These are phyloP conservation scores for Berberis thunbergii DNA, from an alignment of 164 flowering plant genomes.

Conservation along the genomic window DNA sequence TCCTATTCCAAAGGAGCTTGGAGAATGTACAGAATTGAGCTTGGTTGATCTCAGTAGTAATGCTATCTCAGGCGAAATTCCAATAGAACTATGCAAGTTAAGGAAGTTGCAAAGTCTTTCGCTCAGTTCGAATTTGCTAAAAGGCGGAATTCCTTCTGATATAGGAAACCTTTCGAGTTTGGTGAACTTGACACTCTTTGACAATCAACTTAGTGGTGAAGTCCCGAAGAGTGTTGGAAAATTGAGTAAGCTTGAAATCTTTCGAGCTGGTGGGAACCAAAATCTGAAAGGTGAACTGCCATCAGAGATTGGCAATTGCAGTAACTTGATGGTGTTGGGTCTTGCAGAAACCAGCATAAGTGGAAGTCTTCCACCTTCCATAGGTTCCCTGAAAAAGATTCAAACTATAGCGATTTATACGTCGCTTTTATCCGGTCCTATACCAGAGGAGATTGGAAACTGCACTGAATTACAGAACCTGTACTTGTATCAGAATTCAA, in stretches of 20 bases:
- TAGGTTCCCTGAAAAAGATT: conserved; percentile 57
- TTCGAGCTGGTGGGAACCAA: conserved; percentile 83
- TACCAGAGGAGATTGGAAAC: conserved; percentile 85
- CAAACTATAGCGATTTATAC: conserved; percentile 80
- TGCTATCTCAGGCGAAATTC: conserved; percentile 63
- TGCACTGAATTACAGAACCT: conserved; percentile 70
- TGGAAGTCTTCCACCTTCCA: conserved; percentile 61
- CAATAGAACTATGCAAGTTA: conserved; percentile 56
- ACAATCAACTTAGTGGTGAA: conserved; percentile 64
- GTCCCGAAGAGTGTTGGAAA: conserved; percentile 70
- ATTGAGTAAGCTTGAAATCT: conserved; percentile 39
- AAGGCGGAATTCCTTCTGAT: conserved; percentile 53
- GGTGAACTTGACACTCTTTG: conserved; percentile 42
- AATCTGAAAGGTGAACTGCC: conserved; percentile 84
- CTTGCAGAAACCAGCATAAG: conserved; percentile 84
- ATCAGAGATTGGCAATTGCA: conserved; percentile 77
- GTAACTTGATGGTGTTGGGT: conserved; percentile 53
- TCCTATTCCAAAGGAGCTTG: conserved; percentile 56
- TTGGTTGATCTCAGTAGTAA: conserved; percentile 64
- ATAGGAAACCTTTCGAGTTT: conserved; percentile 68
- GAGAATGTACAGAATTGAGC: conserved; percentile 39
- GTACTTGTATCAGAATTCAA: conserved; percentile 76
- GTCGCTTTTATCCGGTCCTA: conserved; percentile 58
- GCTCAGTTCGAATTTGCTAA: conserved; percentile 54
- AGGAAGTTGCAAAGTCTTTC: conserved; percentile 42